Evolutionary conservation across 768 basidiomycete genomes (phyloP), one percentile per base, ranked within the genome.

Genomic region (Hygrophorus russula): DNA sequence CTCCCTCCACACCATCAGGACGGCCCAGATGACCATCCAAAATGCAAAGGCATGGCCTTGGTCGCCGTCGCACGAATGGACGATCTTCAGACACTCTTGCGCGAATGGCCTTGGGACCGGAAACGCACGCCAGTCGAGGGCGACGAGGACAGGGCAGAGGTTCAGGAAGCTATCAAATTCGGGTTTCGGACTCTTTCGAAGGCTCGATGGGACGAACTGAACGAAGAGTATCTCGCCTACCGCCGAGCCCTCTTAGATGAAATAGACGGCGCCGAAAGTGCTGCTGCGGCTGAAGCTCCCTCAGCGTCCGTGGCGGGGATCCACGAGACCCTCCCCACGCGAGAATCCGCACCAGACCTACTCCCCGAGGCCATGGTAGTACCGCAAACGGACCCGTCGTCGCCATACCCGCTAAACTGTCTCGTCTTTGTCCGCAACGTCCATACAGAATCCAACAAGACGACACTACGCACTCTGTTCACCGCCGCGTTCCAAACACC

Each of bases 381-480:
- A 18, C 5, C 46, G 5, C 31, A 36, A 1, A 50, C 63, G 31
- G 50, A 54, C 38, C 35, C 38, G 3, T 46, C 51, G 4, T 70
- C 73, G 9, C 59, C 68, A 2, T 86, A 71, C 52, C 88, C 87
- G 0, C 62, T 59, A 3, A 66, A 71, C 20, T 85, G 84, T 45
- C 74, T 91, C 6, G 66, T 85, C 24, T 84, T 82, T 54, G 73
- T 77, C 5, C 76, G 78, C 34, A 71, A 85, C 55, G 53, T 90
- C 6, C 81, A 88, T 46, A 64, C 74, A 2, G 76, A 78, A 45
- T 85, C 86, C 19, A 91, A 88, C 56, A 89, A 88, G 58, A 89
- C 88, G 0, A 80, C 82, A 0, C 65, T 91, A 12, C 80, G 76
- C 34, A 57, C 64, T 2, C 56, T 86, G 4, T 79, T 88, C 47